These are phyloP conservation scores for Triticum timopheevii DNA, from an alignment of 176 grass and related monocot species.

Conservation along the genomic window DNA sequence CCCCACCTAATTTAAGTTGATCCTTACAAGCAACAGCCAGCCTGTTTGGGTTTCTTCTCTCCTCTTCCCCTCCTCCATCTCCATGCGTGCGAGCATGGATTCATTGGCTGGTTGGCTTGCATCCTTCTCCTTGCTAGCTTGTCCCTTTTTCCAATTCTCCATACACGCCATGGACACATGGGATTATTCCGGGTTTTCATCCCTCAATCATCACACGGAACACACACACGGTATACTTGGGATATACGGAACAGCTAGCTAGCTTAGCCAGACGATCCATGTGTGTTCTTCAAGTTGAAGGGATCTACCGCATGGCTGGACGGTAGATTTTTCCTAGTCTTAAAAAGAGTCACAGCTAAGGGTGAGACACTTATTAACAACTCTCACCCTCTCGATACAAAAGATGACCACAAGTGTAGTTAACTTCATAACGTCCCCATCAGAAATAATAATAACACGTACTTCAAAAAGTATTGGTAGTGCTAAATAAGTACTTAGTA, in stretches of 20 bases:
- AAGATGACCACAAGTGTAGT: not conserved
- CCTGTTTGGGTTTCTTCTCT: constrained; percentile 5
- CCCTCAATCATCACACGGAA: constrained; percentile 39
- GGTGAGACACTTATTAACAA: not conserved
- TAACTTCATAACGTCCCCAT: not conserved
- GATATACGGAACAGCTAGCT: constrained; percentile 38
- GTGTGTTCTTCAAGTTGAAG: constrained; percentile 14
- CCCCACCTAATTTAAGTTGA: not conserved
- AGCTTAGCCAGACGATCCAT: not conserved
- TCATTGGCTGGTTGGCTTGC: not conserved
- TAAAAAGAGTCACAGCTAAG: not conserved
- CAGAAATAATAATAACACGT: not conserved
- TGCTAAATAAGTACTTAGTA: not conserved
- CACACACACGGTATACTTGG: constrained; percentile 20
- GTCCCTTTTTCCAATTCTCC: constrained; percentile 10
- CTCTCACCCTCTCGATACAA: not conserved
- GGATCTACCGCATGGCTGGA: not conserved
- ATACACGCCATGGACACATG: constrained; percentile 44
- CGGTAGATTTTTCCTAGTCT: not conserved
- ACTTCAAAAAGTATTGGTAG: not conserved
- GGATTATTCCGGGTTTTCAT: constrained; percentile 38
- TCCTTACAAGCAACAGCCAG: constrained; percentile 61
- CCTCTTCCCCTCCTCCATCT: not conserved
- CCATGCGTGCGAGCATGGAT: not conserved
- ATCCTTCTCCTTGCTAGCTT: not conserved